Evolutionary conservation across 257 asterid genomes (phyloP).

Genomic region (Echites panduratus): DNA sequence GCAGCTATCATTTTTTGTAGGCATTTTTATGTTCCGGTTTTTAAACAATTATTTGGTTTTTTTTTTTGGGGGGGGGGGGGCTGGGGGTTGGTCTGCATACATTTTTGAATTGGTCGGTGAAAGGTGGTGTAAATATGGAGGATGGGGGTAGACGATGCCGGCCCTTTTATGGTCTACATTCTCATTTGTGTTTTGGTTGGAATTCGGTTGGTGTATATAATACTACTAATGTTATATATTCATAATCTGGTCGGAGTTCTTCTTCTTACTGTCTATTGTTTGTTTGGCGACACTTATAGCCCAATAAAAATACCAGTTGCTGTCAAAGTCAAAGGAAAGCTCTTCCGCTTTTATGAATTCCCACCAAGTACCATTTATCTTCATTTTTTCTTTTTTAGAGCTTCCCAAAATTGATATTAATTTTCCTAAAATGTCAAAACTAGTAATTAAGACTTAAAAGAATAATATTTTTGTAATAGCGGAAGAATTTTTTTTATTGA

Average conservation of each 20-base stretch:
- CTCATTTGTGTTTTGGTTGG: background rate
- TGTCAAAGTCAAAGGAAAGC: background rate
- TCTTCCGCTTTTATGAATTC: background rate
- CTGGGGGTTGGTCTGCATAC: conserved; percentile 27
- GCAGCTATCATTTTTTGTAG: conserved; percentile 23
- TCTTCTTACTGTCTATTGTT: no score
- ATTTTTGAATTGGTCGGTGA: conserved; percentile 31
- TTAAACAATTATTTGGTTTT: background rate
- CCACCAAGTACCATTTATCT: no score
- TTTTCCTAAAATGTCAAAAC: no score
- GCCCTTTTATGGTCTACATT: background rate
- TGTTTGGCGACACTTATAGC: no score
- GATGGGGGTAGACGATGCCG: background rate
- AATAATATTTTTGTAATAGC: no score
- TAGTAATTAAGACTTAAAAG: no score
- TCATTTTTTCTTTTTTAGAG: no score
- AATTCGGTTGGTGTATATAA: background rate
- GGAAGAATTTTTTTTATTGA: background rate
- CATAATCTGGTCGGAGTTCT: background rate
- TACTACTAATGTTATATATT: no score
- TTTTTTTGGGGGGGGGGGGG: no score
- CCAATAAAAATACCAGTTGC: no score
- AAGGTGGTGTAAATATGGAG: conserved; percentile 6
- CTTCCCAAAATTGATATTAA: no score
- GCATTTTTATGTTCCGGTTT: background rate